A percentile compares a stretch with the other conserved stretches of the same genome.
Conservation (phyloP, 2,329 filamentous ascomycete species). For the Ceratocystis colombiana region DNA sequence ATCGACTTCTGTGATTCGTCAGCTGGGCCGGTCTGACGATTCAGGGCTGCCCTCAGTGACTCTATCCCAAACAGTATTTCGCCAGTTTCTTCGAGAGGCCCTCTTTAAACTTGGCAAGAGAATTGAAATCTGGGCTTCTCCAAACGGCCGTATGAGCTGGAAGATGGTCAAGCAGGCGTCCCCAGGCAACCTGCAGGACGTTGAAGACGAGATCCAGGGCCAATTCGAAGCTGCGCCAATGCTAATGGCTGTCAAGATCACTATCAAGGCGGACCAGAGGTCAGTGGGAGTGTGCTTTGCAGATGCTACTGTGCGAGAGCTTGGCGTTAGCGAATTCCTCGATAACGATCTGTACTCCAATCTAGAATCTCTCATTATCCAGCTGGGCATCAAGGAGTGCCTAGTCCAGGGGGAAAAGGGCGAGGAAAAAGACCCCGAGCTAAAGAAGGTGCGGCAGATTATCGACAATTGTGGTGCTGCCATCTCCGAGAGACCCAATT, state of each 20-base stretch:
- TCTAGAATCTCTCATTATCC: conserved; percentile 91
- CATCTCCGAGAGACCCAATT: conserved; percentile 64
- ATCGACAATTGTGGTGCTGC: conserved; percentile 88
- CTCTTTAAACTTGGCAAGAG: conserved; percentile 85
- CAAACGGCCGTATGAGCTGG: conserved; percentile 75
- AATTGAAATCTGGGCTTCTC: conserved; percentile 78
- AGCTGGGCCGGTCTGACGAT: conserved; percentile 72
- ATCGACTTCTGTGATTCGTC: conserved; percentile 87
- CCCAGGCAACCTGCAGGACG: conserved; percentile 89
- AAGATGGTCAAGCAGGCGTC: conserved; percentile 85
- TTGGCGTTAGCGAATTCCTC: conserved; percentile 95
- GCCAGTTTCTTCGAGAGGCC: conserved; percentile 88
- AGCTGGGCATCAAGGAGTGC: conserved; percentile 90
- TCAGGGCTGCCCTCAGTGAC: conserved; percentile 88
- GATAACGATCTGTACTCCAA: conserved; percentile 98
- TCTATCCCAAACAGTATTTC: conserved; percentile 88
- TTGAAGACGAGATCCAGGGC: conserved; percentile 86
- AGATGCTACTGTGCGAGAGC: conserved; percentile 87
- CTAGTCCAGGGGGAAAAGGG: conserved; percentile 79
- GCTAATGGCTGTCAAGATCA: conserved; percentile 88
- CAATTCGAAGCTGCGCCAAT: conserved; percentile 85
- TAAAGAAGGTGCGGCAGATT: conserved; percentile 77
- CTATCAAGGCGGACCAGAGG: conserved; percentile 74
- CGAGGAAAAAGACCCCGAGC: conserved; percentile 68
- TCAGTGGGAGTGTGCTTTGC: conserved; percentile 94